Evolutionary conservation across 1,284 basidiomycete genomes (phyloP).

Genomic region (Melampsora americana): DNA sequence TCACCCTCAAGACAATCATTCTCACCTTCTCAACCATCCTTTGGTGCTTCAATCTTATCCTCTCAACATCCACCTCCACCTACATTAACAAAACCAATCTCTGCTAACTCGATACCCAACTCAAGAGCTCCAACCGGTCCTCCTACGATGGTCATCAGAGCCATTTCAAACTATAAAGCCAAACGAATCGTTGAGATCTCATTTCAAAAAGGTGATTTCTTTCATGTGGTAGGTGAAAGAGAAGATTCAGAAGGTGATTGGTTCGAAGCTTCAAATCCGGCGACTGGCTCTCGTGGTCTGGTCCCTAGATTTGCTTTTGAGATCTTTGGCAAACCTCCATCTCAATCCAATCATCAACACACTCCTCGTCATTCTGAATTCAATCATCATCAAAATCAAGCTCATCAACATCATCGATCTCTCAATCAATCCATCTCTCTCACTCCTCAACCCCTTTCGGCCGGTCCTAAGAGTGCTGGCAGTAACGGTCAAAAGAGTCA

Average conservation of each 20-base stretch:
- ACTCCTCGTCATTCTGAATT: slow-evolving; percentile 3
- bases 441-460: neutral
- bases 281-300: slow-evolving; percentile 82
- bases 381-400: slow-evolving; percentile 10
- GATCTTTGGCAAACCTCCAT: slow-evolving; percentile 50
- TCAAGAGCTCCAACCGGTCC: slow-evolving; percentile 58
- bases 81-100: too few relatives aligned
- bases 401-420: neutral
- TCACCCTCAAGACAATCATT: slow-evolving; percentile 1
- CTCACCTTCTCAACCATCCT: neutral
- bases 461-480: too few relatives aligned
- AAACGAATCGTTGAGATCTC: slow-evolving; percentile 79
- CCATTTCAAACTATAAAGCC: slow-evolving; percentile 69
- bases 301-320: slow-evolving; percentile 84
- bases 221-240: slow-evolving; percentile 82
- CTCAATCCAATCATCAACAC: neutral
- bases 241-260: slow-evolving; percentile 57
- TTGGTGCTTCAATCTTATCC: too few relatives aligned
- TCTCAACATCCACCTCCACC: too few relatives aligned
- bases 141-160: slow-evolving; percentile 93
- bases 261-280: slow-evolving; percentile 65
- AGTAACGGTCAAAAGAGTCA: slow-evolving; percentile 14
- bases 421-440: neutral
- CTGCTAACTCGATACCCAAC: neutral
- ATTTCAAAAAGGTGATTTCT: slow-evolving; percentile 94